Evolutionary conservation across 352 stramenopile genomes (phyloP).

Genomic region (Globisporangium solare): DNA sequence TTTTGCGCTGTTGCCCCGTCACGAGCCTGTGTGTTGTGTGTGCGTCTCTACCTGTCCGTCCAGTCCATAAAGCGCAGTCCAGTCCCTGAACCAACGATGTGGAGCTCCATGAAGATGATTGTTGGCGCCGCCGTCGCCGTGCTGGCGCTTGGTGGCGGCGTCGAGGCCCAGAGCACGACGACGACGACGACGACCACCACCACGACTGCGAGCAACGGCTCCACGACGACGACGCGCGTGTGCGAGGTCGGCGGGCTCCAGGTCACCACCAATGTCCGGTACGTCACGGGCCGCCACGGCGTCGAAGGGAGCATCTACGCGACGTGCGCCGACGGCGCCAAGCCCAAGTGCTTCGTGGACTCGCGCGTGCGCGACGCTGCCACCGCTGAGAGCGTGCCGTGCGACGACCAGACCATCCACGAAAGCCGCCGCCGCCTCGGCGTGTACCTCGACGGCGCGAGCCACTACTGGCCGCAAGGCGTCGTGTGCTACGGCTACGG

Average conservation of each 20-base stretch:
- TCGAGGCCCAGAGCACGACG: constrained; percentile 3
- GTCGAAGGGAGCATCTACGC: constrained; percentile 39
- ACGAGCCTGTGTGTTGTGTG: not conserved
- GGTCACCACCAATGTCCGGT: constrained; percentile 18
- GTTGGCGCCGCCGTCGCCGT: not conserved
- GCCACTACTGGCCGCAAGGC: constrained; percentile 34
- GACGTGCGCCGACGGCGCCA: constrained; percentile 19
- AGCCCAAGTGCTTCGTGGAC: constrained; percentile 28
- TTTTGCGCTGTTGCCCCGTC: constrained; percentile 12
- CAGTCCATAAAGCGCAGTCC: not conserved
- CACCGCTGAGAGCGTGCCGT: constrained; percentile 19
- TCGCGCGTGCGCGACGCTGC: constrained; percentile 28
- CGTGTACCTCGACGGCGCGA: constrained; percentile 24
- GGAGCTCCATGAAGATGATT: constrained; percentile 12
- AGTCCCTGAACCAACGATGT: constrained; percentile 4
- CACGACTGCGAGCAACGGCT: not conserved
- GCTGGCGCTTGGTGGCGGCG: not conserved
- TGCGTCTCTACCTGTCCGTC: constrained; percentile 1
- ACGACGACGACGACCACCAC: constrained; percentile 14
- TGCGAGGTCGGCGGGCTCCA: constrained; percentile 17
- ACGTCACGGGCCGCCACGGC: constrained; percentile 29
- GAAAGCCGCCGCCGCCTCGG: constrained; percentile 29
- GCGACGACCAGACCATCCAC: constrained; percentile 32
- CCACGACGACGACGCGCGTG: constrained; percentile 3
- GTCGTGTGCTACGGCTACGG: constrained; percentile 34